Evolutionary conservation across 176 grass and related monocot species (phyloP).

Genomic region (Triticum monococcum): DNA sequence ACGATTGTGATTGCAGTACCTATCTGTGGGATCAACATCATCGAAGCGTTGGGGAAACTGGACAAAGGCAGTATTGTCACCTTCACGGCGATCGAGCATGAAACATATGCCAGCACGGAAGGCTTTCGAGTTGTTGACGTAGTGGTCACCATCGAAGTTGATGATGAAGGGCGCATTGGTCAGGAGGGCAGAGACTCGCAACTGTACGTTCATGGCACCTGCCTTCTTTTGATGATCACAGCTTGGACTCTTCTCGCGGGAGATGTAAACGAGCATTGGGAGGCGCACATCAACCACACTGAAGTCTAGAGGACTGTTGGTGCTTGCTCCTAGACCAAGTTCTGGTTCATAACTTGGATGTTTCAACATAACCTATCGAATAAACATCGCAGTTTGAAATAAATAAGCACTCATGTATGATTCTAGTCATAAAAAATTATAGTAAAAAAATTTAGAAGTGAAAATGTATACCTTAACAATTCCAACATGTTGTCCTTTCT

Average conservation of each 20-base stretch:
- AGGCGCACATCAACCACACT: constrained; percentile 38
- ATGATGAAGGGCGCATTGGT: constrained; percentile 56
- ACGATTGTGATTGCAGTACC: constrained; percentile 92
- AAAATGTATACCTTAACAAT: constrained; percentile 33
- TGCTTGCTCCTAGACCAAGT: constrained; percentile 31
- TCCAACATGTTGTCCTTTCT: constrained; percentile 47
- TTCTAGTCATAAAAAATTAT: not conserved
- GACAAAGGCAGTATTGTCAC: constrained; percentile 86
- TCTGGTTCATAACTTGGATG: constrained; percentile 25
- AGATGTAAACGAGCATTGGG: constrained; percentile 55
- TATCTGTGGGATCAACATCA: constrained; percentile 88
- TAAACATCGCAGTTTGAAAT: not conserved
- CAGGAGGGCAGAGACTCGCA: constrained; percentile 44
- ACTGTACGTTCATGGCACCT: constrained; percentile 52
- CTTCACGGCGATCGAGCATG: constrained; percentile 59
- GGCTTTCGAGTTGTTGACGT: constrained; percentile 51
- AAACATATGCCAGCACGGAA: constrained; percentile 55
- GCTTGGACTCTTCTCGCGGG: constrained; percentile 39
- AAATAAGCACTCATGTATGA: constrained; percentile 14
- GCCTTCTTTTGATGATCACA: constrained; percentile 58
- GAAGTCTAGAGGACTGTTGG: constrained; percentile 38
- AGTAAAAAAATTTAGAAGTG: not conserved
- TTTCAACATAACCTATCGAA: constrained; percentile 45
- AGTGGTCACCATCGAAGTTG: constrained; percentile 56
- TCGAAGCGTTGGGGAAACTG: constrained; percentile 95